phyloP scores from a whole-genome alignment of 257 asterid species.

The Scutellaria galericulata region DNA sequence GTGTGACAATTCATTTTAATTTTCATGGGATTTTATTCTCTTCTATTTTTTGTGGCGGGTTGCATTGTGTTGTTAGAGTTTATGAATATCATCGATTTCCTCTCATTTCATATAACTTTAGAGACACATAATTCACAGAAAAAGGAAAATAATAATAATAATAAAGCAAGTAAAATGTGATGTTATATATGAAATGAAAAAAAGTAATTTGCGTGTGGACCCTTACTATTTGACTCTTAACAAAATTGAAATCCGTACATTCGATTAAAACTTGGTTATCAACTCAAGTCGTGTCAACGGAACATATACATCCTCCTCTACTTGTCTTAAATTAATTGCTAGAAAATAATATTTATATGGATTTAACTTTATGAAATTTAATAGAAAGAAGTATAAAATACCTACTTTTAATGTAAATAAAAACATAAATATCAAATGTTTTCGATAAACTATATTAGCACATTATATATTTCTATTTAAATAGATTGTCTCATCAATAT shows the following conservation, averaged over 20 bases:
- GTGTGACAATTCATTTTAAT: too few relatives aligned
- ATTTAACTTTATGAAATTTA: too few relatives aligned
- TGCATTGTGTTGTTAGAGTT: background rate
- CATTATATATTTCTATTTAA: too few relatives aligned
- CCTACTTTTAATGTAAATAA: too few relatives aligned
- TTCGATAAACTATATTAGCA: too few relatives aligned
- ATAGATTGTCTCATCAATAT: too few relatives aligned
- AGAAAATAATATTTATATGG: background rate
- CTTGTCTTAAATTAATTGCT: background rate
- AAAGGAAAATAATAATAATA: background rate
- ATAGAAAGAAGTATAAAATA: background rate
- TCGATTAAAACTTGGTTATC: background rate
- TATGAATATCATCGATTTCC: background rate
- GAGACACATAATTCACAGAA: background rate
- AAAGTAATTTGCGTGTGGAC: constrained; percentile 34
- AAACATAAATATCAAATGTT: background rate
- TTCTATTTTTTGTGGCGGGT: constrained; percentile 1
- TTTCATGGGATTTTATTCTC: too few relatives aligned
- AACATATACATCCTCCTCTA: background rate
- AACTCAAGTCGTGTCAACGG: background rate
- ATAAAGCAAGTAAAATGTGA: background rate
- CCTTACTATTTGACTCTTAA: background rate
- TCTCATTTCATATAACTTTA: background rate
- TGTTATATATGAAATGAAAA: background rate
- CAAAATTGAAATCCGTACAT: constrained; percentile 26